These are phyloP conservation scores for Apiospora saccharicola DNA, from an alignment of 2,329 filamentous ascomycete genomes.

Conservation along the genomic window DNA sequence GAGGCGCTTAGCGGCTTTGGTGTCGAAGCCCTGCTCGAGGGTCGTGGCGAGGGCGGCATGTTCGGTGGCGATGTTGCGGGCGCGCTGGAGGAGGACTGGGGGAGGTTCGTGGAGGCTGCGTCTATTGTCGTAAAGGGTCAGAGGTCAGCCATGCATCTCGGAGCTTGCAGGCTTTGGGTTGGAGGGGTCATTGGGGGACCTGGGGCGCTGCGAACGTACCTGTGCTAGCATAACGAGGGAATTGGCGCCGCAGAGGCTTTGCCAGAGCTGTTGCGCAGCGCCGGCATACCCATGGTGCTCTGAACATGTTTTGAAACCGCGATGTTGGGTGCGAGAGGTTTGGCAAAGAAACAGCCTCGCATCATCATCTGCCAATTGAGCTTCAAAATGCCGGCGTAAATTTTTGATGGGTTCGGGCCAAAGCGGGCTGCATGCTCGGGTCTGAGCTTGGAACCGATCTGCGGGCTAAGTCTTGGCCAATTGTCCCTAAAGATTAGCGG, in stretches of 20 bases:
- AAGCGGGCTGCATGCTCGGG: background rate
- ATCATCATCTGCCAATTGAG: background rate
- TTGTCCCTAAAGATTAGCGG: background rate
- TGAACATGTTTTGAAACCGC: constrained; percentile 36
- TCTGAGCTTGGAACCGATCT: background rate
- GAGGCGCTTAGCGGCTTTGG: constrained; percentile 63
- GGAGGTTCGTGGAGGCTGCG: constrained; percentile 47
- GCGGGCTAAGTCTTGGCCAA: background rate
- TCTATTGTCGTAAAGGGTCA: constrained; percentile 34
- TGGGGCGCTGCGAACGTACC: constrained; percentile 48
- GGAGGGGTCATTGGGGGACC: constrained; percentile 53
- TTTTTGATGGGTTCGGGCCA: constrained; percentile 14
- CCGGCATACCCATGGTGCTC: constrained; percentile 61
- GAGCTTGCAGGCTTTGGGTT: constrained; percentile 24
- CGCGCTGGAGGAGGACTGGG: constrained; percentile 65
- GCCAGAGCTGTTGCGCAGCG: constrained; percentile 52
- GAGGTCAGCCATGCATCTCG: too few relatives aligned
- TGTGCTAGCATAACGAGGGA: constrained; percentile 41
- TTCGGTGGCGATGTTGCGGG: constrained; percentile 63
- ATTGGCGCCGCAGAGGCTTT: constrained; percentile 39
- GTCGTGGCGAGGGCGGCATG: constrained; percentile 60
- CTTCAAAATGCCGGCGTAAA: background rate
- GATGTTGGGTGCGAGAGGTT: background rate
- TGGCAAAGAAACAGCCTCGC: background rate
- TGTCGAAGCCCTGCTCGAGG: constrained; percentile 63